Evolutionary conservation across 805 yeast genomes (phyloP), one percentile per base, ranked within the genome.

Genomic region (Cyberlindnera veronae): DNA sequence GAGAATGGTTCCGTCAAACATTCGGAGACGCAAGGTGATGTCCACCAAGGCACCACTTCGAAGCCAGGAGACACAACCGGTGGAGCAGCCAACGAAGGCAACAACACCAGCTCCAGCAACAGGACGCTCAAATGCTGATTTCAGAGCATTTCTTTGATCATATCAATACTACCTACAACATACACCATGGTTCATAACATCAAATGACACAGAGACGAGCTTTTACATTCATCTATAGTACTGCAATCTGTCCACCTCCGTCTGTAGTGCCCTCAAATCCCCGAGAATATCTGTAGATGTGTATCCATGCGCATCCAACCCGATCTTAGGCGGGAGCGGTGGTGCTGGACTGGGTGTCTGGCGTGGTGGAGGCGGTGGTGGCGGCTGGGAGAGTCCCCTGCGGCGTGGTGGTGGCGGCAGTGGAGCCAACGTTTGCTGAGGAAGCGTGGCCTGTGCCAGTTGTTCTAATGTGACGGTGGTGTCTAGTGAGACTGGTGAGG

Each of bases 191-290:
- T n/a, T n/a, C n/a, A n/a, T n/a, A n/a, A n/a, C n/a, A n/a, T n/a
- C n/a, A n/a, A n/a, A n/a, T n/a, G n/a, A n/a, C n/a, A n/a, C n/a
- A n/a, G n/a, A n/a, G n/a, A n/a, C n/a, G n/a, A n/a, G n/a, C n/a
- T n/a, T n/a, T n/a, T n/a, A n/a, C n/a, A n/a, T n/a, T n/a, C n/a
- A n/a, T n/a, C n/a, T n/a, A 8, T 36, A 30, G 32, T 33, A 33
- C 27, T 42, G 42, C 27, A 82, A 63, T 38, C 72, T 69, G 50
- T 83, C 84, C 17, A 83, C 87, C 57, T 83, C 89, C 27, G 71
- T 81, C 51, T 82, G 87, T 34, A 83, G 66, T 8, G 82, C 82
- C 53, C 73, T 74, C 42, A 83, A 64, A 54, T 82, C 84, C 34
- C 81, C 80, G 49, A 83, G 60, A 17, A 82, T 75, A 45, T 81